A percentile compares a stretch with the other conserved stretches of the same genome.
Conservation (phyloP, 257 asterid genomes). For the Galeopsis tetrahit region DNA sequence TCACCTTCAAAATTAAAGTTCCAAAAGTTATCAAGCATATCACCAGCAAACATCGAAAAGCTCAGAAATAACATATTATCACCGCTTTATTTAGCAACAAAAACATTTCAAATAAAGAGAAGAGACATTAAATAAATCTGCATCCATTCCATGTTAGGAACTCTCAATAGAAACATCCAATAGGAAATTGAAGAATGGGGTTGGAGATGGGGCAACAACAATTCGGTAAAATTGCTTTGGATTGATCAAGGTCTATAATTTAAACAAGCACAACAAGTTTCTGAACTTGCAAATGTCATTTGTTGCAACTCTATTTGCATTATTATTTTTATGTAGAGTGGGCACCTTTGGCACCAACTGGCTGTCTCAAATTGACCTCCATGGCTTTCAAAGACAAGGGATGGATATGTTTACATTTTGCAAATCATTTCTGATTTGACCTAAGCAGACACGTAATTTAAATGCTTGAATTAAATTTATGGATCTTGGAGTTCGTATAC, state of each 20-base stretch:
- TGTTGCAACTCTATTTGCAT: constrained; percentile 18
- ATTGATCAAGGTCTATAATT: neutral
- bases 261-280: constrained; percentile 21
- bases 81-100: constrained; percentile 23
- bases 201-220: neutral
- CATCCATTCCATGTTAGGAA: constrained; percentile 17
- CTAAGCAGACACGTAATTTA: neutral
- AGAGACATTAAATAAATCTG: neutral
- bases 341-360: constrained; percentile 15
- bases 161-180: constrained; percentile 16
- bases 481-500: constrained; percentile 10
- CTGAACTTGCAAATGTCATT: constrained; percentile 8
- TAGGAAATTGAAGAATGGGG: constrained; percentile 5
- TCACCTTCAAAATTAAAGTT: constrained; percentile 65
- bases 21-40: constrained; percentile 10
- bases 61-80: constrained; percentile 15
- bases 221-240: constrained; percentile 1
- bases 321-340: neutral
- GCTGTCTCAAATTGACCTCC: constrained; percentile 26
- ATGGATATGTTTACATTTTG: constrained; percentile 8
- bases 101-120: neutral
- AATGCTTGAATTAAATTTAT: neutral
- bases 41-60: constrained; percentile 6
- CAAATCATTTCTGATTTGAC: constrained; percentile 11
- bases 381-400: constrained; percentile 14